Percentiles rank a stretch among this genome's conserved stretches.
Evolutionary conservation across 2,329 filamentous ascomycete genomes (phyloP).

Genomic region (Tolypocladium inflatum): DNA sequence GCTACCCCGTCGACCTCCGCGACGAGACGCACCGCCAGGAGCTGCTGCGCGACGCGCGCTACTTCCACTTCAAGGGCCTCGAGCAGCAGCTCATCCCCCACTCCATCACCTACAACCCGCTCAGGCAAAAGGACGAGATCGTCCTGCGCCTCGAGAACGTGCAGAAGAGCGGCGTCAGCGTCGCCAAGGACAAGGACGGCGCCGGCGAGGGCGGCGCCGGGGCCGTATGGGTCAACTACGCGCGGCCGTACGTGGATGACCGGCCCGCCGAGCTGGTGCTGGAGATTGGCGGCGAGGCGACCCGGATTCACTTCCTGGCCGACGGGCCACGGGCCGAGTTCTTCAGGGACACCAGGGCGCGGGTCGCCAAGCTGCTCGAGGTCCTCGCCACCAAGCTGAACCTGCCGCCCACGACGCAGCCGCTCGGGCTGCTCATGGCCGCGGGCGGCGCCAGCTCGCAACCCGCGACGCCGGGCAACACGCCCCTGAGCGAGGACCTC

Average conservation of each 20-base stretch:
- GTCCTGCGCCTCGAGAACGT: conserved; percentile 73
- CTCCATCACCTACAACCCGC: conserved; percentile 64
- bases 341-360: conserved; percentile 57
- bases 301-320: conserved; percentile 39
- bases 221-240: conserved; percentile 60
- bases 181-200: conserved; percentile 37
- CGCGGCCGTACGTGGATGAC: conserved; percentile 78
- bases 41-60: conserved; percentile 76
- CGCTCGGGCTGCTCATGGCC: conserved; percentile 58
- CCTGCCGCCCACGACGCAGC: conserved; percentile 48
- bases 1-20: conserved; percentile 71
- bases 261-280: conserved; percentile 64
- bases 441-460: conserved; percentile 52
- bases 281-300: conserved; percentile 64
- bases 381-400: conserved; percentile 76
- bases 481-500: conserved; percentile 58
- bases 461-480: conserved; percentile 58
- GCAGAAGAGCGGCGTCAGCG: conserved; percentile 73
- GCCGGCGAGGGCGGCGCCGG: conserved; percentile 16
- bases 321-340: conserved; percentile 54
- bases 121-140: conserved; percentile 63
- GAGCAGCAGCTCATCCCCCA: conserved; percentile 82
- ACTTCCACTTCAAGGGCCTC: conserved; percentile 85
- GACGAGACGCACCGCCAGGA: conserved; percentile 67
- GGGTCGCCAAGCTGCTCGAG: conserved; percentile 65